Percentiles rank a stretch among this genome's conserved stretches.
phyloP scores from a whole-genome alignment of 441 rosid genomes.

The Euphorbia schlechtendalii region DNA sequence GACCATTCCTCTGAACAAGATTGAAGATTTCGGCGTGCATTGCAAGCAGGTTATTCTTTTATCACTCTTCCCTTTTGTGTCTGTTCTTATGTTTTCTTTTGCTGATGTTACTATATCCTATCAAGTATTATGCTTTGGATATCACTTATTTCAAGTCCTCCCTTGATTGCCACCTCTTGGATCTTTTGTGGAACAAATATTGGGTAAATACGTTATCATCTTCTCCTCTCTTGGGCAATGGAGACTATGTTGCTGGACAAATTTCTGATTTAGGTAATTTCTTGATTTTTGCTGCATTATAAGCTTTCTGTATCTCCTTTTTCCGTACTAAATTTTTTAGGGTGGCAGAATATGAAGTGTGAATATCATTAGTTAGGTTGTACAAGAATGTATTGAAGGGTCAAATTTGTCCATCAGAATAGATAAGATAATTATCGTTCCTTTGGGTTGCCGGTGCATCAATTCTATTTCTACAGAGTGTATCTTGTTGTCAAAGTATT shows the following conservation, averaged over 20 bases:
- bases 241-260: conserved; percentile 98
- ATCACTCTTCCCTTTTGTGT: background rate
- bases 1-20: conserved; percentile 91
- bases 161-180: conserved; percentile 94
- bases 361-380: background rate
- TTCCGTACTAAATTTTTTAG: background rate
- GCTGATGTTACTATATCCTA: conserved; percentile 21
- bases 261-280: conserved; percentile 91
- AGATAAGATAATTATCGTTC: background rate
- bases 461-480: background rate
- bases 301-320: background rate
- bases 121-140: conserved; percentile 80
- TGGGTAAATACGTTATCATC: conserved; percentile 99
- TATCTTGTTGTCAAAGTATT: background rate
- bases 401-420: too few species aligned
- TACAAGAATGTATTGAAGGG: background rate
- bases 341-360: too few species aligned
- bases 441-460: background rate
- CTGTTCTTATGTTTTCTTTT: background rate
- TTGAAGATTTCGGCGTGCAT: conserved; percentile 95
- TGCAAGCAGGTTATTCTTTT: conserved; percentile 77
- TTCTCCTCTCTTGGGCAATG: conserved; percentile 91
- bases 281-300: background rate
- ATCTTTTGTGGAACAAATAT: conserved; percentile 96
- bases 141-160: conserved; percentile 96